phyloP scores from a whole-genome alignment of 108 stramenopile genomes.

The Fragilaria crotonensis region DNA sequence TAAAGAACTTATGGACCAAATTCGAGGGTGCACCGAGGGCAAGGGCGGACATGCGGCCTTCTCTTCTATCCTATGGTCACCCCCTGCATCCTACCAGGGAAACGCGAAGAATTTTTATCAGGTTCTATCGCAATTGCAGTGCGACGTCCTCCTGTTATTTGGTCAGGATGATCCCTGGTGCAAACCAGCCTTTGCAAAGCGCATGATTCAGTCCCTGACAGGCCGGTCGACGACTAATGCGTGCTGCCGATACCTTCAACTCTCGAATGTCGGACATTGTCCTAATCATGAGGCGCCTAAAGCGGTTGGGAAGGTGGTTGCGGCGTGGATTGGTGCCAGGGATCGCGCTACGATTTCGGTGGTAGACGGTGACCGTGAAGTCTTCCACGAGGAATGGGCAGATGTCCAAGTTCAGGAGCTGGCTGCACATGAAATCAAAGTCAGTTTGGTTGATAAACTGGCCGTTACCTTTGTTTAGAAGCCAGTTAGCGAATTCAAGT shows the following conservation, averaged over 20 bases:
- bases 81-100: slow-evolving; percentile 32
- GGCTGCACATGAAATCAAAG: slow-evolving; percentile 30
- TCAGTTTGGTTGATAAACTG: slow-evolving; percentile 37
- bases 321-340: slow-evolving; percentile 31
- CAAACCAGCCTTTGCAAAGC: slow-evolving; percentile 36
- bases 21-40: slow-evolving; percentile 58
- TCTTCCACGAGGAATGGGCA: slow-evolving; percentile 52
- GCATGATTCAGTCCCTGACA: slow-evolving; percentile 38
- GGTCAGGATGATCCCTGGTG: slow-evolving; percentile 77
- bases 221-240: slow-evolving; percentile 1
- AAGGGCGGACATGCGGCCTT: slow-evolving; percentile 85
- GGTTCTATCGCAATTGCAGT: slow-evolving; percentile 30
- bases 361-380: slow-evolving; percentile 8
- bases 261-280: slow-evolving; percentile 75
- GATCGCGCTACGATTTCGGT: slow-evolving; percentile 7
- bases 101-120: slow-evolving; percentile 31
- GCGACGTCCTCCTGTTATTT: slow-evolving; percentile 66
- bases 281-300: slow-evolving; percentile 77
- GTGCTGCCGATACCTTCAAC: slow-evolving; percentile 49
- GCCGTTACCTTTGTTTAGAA: slow-evolving; percentile 26
- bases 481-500: too few species aligned
- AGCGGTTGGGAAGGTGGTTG: slow-evolving; percentile 46
- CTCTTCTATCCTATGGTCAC: slow-evolving; percentile 70
- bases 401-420: slow-evolving; percentile 30
- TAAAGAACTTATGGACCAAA: slow-evolving; percentile 33